Evolutionary conservation across 148 eudicot genomes (phyloP).

Genomic region (Spergularia marina): DNA sequence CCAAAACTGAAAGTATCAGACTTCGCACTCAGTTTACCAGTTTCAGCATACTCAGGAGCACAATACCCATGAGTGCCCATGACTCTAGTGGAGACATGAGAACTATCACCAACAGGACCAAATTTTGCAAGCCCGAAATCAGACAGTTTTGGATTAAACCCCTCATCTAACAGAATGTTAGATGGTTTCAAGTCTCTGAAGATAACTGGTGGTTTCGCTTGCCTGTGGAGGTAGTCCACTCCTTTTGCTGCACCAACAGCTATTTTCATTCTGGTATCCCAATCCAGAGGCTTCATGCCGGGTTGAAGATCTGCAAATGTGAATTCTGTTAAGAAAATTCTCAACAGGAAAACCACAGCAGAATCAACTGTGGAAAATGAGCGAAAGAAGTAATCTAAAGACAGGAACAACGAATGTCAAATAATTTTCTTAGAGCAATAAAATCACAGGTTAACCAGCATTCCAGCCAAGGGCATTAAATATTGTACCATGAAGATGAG

Average conservation of each 20-base stretch:
- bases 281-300: constrained; percentile 50
- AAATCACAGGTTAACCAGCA: not conserved
- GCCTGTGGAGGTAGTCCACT: constrained; percentile 57
- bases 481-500: constrained; percentile 34
- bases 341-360: not conserved
- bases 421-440: not conserved
- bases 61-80: constrained; percentile 84
- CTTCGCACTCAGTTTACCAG: constrained; percentile 56
- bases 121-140: constrained; percentile 81
- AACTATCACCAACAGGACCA: constrained; percentile 53
- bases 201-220: constrained; percentile 61
- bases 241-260: constrained; percentile 75
- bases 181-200: constrained; percentile 71
- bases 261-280: constrained; percentile 47
- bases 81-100: constrained; percentile 70
- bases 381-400: not conserved
- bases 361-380: not conserved
- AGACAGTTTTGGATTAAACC: constrained; percentile 60
- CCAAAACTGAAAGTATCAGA: constrained; percentile 74
- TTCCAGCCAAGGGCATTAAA: not conserved
- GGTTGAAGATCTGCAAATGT: constrained; percentile 38
- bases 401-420: not conserved
- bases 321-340: not conserved
- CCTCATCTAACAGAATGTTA: constrained; percentile 56
- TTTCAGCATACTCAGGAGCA: constrained; percentile 68